Evolutionary conservation across 1,284 basidiomycete genomes (phyloP).

Genomic region (Meripilus lineatus): DNA sequence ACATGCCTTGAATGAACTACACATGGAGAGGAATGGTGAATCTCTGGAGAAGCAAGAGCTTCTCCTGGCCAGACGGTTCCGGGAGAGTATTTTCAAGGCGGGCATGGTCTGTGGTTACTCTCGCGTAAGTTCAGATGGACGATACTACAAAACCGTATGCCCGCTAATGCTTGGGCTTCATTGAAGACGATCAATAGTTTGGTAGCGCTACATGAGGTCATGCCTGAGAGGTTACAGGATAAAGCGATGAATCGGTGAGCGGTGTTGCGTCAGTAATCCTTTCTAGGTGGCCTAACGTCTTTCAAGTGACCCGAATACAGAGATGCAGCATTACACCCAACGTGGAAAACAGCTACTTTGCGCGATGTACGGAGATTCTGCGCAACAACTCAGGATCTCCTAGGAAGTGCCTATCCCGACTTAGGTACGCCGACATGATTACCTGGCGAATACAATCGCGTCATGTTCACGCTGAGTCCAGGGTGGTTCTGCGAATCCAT

Average conservation of each 20-base stretch:
- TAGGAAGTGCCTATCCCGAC: constrained; percentile 43
- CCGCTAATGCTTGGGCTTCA: no score
- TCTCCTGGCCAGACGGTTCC: constrained; percentile 1
- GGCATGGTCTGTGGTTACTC: constrained; percentile 1
- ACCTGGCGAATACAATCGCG: not conserved
- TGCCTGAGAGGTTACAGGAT: no score
- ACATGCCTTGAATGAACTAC: no score
- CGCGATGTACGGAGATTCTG: constrained; percentile 41
- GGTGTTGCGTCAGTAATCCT: no score
- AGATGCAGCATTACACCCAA: constrained; percentile 33
- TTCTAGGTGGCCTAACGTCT: not conserved
- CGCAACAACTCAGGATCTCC: constrained; percentile 30
- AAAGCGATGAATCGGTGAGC: constrained; percentile 28
- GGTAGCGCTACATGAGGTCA: no score
- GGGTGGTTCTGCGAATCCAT: constrained; percentile 38
- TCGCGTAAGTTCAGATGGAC: not conserved
- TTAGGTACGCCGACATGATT: constrained; percentile 37
- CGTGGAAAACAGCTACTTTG: constrained; percentile 34
- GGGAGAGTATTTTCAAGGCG: constrained; percentile 1
- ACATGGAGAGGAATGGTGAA: no score
- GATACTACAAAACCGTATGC: no score
- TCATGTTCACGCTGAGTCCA: no score
- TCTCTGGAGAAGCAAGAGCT: constrained; percentile 21
- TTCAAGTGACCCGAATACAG: constrained; percentile 32
- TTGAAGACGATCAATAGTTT: no score